Evolutionary conservation across 331 rosid genomes (phyloP).

Genomic region (Malus hybrid): DNA sequence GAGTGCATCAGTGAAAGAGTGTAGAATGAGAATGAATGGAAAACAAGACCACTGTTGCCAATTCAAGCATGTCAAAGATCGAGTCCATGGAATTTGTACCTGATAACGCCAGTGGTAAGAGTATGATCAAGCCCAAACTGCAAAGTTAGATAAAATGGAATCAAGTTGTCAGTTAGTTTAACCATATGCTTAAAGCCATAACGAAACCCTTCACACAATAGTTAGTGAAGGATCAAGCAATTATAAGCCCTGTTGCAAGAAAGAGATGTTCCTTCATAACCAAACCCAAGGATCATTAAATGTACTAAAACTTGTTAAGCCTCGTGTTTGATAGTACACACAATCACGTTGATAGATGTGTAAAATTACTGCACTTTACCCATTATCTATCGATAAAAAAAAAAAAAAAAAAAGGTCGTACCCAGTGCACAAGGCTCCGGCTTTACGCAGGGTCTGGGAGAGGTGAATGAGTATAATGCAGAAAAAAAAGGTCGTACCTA

Average conservation of each 20-base stretch:
- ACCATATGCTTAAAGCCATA: not conserved
- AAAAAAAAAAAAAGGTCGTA: too few relatives aligned
- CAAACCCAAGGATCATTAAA: not conserved
- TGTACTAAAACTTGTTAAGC: not conserved
- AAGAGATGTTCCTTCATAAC: not conserved
- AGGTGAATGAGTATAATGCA: too few relatives aligned
- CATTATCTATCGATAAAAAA: not conserved
- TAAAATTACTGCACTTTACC: not conserved
- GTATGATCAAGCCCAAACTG: constrained; percentile 99
- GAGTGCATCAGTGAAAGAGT: constrained; percentile 3
- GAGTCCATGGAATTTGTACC: constrained; percentile 36
- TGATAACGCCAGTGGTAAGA: constrained; percentile 94
- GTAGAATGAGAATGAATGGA: not conserved
- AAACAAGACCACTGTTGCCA: not conserved
- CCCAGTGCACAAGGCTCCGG: too few relatives aligned
- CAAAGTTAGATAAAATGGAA: constrained; percentile 10
- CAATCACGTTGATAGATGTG: not conserved
- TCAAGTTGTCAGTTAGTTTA: not conserved
- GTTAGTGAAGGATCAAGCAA: not conserved
- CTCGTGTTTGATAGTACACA: not conserved
- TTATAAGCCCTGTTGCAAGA: not conserved
- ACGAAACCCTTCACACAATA: not conserved
- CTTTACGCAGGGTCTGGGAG: too few relatives aligned
- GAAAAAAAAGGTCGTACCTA: not conserved
- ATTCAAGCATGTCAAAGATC: not conserved